Conservation (phyloP, 2,329 filamentous ascomycete species). For the Xylariaceae sp. region DNA sequence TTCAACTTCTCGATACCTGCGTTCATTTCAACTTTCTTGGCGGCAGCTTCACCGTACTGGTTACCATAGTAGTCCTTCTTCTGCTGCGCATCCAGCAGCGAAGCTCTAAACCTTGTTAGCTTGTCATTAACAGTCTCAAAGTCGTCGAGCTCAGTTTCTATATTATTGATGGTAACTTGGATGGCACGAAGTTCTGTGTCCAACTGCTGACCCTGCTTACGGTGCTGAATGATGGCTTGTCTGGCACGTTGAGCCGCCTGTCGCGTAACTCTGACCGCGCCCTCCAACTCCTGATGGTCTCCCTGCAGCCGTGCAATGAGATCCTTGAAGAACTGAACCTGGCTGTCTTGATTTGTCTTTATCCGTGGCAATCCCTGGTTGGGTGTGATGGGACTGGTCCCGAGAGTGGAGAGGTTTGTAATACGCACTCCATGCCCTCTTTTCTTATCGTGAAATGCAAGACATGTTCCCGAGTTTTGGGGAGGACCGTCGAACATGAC, state of each 20-base stretch:
- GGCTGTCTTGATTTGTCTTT: conserved; percentile 67
- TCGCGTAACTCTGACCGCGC: conserved; percentile 43
- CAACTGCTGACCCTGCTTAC: conserved; percentile 43
- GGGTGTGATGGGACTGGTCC: conserved; percentile 35
- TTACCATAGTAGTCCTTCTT: conserved; percentile 45
- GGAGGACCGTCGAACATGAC: conserved; percentile 64
- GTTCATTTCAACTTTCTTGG: conserved; percentile 47
- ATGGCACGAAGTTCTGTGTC: conserved; percentile 57
- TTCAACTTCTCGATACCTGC: conserved; percentile 38
- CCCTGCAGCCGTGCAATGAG: conserved; percentile 48
- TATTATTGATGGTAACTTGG: conserved; percentile 50
- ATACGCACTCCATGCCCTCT: conserved; percentile 58
- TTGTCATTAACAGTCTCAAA: conserved; percentile 64
- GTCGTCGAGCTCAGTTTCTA: conserved; percentile 57
- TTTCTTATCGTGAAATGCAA: conserved; percentile 60
- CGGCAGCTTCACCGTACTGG: conserved; percentile 48
- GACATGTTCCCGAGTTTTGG: conserved; percentile 66
- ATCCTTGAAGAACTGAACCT: conserved; percentile 52
- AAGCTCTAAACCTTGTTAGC: conserved; percentile 52
- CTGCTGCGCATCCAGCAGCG: conserved; percentile 49
- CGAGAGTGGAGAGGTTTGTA: conserved; percentile 36
- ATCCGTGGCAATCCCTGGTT: conserved; percentile 62
- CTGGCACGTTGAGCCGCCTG: conserved; percentile 46
- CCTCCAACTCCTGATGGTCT: conserved; percentile 50
- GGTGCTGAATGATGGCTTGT: conserved; percentile 41